phyloP scores from a whole-genome alignment of 306 rosid species.

The Acacia crassicarpa region DNA sequence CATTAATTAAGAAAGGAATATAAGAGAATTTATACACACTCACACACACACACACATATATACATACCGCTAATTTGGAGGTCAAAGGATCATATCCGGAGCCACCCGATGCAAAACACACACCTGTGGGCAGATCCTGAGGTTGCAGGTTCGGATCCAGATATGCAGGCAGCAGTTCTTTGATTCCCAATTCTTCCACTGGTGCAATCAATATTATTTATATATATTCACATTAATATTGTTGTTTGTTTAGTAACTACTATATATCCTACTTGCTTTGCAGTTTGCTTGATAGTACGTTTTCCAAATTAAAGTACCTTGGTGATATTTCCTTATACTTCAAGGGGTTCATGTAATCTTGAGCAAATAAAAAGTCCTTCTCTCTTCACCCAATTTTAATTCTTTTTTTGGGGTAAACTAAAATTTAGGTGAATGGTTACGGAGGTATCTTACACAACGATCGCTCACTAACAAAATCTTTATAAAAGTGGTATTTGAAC shows the following conservation, averaged over 20 bases:
- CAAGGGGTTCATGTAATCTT: background rate
- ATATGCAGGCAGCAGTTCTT: constrained; percentile 63
- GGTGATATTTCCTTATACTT: background rate
- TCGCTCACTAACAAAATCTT: too few relatives aligned
- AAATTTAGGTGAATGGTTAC: too few relatives aligned
- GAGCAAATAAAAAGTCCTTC: background rate
- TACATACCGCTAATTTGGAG: constrained; percentile 42
- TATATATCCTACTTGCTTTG: background rate
- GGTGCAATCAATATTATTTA: background rate
- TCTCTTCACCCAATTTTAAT: background rate
- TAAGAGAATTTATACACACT: background rate
- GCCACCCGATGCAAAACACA: constrained; percentile 82
- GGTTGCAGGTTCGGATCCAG: constrained; percentile 51
- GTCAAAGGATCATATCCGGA: constrained; percentile 78
- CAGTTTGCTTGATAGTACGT: background rate
- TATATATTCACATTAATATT: background rate
- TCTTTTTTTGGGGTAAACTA: background rate
- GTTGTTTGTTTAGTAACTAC: background rate
- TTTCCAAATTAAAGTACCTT: background rate
- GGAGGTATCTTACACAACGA: too few relatives aligned
- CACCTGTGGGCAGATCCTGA: constrained; percentile 60
- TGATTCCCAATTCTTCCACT: constrained; percentile 69
- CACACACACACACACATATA: too few relatives aligned
- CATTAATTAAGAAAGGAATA: background rate
- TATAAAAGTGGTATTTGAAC: too few relatives aligned